Conservation (phyloP, 768 basidiomycete species). For the Mrakia frigida region DNA sequence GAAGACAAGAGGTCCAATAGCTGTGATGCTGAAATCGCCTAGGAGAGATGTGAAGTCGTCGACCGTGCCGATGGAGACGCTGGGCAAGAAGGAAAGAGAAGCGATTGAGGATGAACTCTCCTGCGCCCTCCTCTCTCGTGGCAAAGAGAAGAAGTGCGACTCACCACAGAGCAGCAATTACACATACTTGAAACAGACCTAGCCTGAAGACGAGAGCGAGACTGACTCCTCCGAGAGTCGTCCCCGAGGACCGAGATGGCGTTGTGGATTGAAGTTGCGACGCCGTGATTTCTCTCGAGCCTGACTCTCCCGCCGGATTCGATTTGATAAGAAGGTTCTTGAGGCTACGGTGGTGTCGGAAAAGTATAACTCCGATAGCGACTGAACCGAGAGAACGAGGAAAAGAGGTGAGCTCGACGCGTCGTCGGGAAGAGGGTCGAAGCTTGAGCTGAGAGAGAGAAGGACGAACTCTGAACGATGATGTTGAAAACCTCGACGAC, state of each 20-base stretch:
- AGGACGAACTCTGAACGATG: neutral
- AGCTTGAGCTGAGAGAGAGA: no score
- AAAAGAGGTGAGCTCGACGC: neutral
- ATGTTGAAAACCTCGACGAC: neutral
- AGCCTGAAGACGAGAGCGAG: neutral
- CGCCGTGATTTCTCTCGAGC: neutral
- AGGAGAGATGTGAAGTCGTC: slow-evolving; percentile 1
- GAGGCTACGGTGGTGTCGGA: neutral
- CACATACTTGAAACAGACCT: neutral
- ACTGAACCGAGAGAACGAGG: neutral
- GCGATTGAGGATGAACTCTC: neutral
- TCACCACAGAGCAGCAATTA: neutral
- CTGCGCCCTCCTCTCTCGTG: no score
- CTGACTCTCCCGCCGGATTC: neutral
- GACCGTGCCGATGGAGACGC: neutral
- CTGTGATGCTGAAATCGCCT: neutral
- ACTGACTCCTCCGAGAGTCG: neutral
- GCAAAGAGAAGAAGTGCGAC: neutral
- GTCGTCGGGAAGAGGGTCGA: neutral
- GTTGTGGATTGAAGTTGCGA: neutral
- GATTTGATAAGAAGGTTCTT: neutral
- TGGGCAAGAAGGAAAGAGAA: neutral
- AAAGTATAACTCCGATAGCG: neutral
- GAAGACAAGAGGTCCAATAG: slow-evolving; percentile 5
- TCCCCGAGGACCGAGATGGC: neutral